These are phyloP conservation scores for Leccinum disarticulatum DNA, from an alignment of 768 basidiomycete species.

Conservation along the genomic window DNA sequence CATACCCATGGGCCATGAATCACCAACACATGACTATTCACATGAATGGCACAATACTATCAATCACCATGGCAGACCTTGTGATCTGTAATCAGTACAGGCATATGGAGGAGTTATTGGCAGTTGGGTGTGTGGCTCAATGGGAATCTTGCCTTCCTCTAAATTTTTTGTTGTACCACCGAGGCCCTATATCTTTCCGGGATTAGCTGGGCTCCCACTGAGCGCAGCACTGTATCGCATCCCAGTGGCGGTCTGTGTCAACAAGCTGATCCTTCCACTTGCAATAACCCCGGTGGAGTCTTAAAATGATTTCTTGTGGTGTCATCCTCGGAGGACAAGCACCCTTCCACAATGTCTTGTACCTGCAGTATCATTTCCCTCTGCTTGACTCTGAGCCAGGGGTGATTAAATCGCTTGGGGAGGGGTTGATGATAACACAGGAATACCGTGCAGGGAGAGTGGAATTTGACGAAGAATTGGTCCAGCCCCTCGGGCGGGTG, in stretches of 20 bases:
- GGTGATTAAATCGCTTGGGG: slow-evolving; percentile 12
- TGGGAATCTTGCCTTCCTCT: no score
- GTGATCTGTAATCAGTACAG: no score
- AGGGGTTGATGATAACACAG: slow-evolving; percentile 14
- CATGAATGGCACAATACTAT: no score
- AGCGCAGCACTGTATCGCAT: slow-evolving; percentile 65
- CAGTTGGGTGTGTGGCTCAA: no score
- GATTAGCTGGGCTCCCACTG: slow-evolving; percentile 39
- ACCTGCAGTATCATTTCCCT: slow-evolving; percentile 29
- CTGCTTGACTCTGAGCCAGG: slow-evolving; percentile 11
- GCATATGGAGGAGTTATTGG: no score
- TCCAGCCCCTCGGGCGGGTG: slow-evolving; percentile 25
- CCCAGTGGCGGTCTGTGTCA: slow-evolving; percentile 55
- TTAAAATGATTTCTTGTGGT: slow-evolving; percentile 40
- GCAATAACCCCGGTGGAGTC: slow-evolving; percentile 20
- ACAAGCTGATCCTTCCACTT: slow-evolving; percentile 20
- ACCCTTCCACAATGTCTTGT: slow-evolving; percentile 30
- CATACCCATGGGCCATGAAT: no score
- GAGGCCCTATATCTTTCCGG: slow-evolving; percentile 50
- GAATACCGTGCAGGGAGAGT: slow-evolving; percentile 39
- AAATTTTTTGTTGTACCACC: slow-evolving; percentile 36
- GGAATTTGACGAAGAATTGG: slow-evolving; percentile 42
- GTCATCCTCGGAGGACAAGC: slow-evolving; percentile 26
- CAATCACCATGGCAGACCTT: no score
- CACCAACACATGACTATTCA: no score